Conservation (phyloP, 2,329 filamentous ascomycete genomes). For the Daldinia sp. region DNA sequence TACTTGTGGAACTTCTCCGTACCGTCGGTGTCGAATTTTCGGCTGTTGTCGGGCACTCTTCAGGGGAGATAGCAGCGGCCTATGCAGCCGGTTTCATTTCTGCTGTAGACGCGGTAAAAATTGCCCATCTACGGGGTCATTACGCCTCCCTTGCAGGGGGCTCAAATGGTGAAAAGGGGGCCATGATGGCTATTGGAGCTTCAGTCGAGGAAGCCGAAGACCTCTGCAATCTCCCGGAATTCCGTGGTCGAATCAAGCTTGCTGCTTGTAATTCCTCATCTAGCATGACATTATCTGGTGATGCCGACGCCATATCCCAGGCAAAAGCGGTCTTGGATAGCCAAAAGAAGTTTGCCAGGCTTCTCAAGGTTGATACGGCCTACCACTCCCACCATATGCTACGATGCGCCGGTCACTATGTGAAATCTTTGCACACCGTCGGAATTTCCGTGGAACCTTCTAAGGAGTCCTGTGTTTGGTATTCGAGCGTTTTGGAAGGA, state of each 20-base stretch:
- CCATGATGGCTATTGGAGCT: slow-evolving; percentile 55
- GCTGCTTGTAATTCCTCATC: slow-evolving; percentile 36
- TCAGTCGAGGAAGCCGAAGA: slow-evolving; percentile 34
- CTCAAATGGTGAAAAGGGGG: slow-evolving; percentile 37
- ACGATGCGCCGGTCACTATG: background rate
- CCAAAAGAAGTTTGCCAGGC: slow-evolving; percentile 2
- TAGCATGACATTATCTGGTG: slow-evolving; percentile 24
- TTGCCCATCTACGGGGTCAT: background rate
- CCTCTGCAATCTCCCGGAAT: slow-evolving; percentile 13
- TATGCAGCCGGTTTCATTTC: slow-evolving; percentile 36
- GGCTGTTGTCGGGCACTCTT: slow-evolving; percentile 43
- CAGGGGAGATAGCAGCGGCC: slow-evolving; percentile 42
- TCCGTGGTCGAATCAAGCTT: slow-evolving; percentile 20
- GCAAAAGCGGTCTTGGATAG: background rate
- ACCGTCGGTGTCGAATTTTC: slow-evolving; percentile 35
- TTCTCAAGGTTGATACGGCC: slow-evolving; percentile 14
- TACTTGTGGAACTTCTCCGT: slow-evolving; percentile 47
- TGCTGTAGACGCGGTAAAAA: slow-evolving; percentile 2
- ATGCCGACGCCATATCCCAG: slow-evolving; percentile 16
- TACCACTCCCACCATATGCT: slow-evolving; percentile 31
- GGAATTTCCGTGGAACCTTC: background rate
- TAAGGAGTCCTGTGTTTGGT: background rate
- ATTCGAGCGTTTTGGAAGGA: background rate
- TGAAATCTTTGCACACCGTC: background rate
- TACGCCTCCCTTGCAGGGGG: background rate